These are phyloP conservation scores for Dioszegia crocea DNA, from an alignment of 768 basidiomycete genomes.

Conservation along the genomic window DNA sequence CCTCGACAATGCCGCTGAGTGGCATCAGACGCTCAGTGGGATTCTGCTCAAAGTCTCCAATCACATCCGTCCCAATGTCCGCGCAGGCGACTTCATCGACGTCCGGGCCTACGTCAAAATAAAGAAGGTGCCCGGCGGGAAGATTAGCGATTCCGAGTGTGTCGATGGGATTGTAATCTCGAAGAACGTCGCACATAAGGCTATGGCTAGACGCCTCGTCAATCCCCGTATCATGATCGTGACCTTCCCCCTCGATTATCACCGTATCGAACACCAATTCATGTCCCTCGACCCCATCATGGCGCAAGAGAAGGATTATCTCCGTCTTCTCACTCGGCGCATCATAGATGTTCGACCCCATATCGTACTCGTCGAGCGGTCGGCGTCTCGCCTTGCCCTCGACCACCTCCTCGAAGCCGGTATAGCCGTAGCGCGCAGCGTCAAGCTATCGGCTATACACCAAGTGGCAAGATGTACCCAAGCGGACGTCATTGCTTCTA, in stretches of 20 bases:
- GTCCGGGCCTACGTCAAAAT: constrained; percentile 93
- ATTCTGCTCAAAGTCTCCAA: constrained; percentile 80
- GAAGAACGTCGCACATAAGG: constrained; percentile 95
- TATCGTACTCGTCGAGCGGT: constrained; percentile 83
- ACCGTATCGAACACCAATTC: constrained; percentile 68
- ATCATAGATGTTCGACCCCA: constrained; percentile 90
- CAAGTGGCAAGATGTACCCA: constrained; percentile 91
- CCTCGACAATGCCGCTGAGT: constrained; percentile 76
- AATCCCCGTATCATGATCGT: constrained; percentile 95
- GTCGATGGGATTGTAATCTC: constrained; percentile 95
- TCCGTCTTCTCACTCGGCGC: constrained; percentile 77
- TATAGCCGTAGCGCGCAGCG: constrained; percentile 83
- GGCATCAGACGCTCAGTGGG: constrained; percentile 78
- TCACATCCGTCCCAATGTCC: constrained; percentile 56
- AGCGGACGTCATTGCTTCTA: constrained; percentile 88
- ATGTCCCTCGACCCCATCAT: constrained; percentile 86
- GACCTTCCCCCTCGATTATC: constrained; percentile 87
- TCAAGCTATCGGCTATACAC: constrained; percentile 80
- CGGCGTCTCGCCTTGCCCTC: constrained; percentile 82
- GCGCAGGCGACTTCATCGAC: constrained; percentile 87
- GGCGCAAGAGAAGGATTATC: constrained; percentile 87
- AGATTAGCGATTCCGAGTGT: constrained; percentile 88
- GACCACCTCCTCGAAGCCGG: constrained; percentile 78
- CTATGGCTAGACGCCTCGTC: constrained; percentile 74
- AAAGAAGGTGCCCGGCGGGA: constrained; percentile 94